Conservation (phyloP, 352 stramenopile species). For the Globisporangium viniferum region DNA sequence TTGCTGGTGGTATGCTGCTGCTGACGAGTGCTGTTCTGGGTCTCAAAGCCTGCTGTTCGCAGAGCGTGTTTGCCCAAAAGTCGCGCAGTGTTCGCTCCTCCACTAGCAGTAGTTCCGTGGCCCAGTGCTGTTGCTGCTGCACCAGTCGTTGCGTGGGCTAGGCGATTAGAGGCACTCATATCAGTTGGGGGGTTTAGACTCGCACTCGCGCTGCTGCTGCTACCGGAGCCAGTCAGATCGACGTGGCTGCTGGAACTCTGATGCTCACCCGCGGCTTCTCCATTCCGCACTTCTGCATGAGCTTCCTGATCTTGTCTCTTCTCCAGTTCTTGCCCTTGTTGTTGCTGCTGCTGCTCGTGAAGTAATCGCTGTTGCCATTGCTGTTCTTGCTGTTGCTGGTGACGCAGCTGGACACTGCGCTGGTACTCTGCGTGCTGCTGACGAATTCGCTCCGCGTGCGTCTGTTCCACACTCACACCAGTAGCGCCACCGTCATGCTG, state of each 20-base stretch:
- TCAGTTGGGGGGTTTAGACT: neutral
- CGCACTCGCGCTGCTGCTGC: neutral
- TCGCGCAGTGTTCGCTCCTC: neutral
- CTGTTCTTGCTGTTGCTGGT: neutral
- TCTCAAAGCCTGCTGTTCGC: neutral
- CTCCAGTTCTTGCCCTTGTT: neutral
- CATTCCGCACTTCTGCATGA: neutral
- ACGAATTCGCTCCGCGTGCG: neutral
- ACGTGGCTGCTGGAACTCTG: neutral
- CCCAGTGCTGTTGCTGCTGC: neutral
- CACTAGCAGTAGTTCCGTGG: neutral
- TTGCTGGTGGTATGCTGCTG: neutral
- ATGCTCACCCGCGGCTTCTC: neutral
- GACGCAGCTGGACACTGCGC: neutral
- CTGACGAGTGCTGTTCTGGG: neutral
- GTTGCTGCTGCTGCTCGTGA: neutral
- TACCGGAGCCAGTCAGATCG: neutral
- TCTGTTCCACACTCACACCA: neutral
- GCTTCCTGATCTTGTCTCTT: neutral
- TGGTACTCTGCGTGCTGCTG: constrained; percentile 4
- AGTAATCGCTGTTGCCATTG: neutral
- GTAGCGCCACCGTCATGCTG: neutral
- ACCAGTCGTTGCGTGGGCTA: neutral
- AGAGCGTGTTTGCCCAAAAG: constrained; percentile 9
- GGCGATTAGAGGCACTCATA: neutral